Percentiles rank a stretch among this genome's conserved stretches.
phyloP scores from a whole-genome alignment of 768 basidiomycete species.

The Mycena latifolia region DNA sequence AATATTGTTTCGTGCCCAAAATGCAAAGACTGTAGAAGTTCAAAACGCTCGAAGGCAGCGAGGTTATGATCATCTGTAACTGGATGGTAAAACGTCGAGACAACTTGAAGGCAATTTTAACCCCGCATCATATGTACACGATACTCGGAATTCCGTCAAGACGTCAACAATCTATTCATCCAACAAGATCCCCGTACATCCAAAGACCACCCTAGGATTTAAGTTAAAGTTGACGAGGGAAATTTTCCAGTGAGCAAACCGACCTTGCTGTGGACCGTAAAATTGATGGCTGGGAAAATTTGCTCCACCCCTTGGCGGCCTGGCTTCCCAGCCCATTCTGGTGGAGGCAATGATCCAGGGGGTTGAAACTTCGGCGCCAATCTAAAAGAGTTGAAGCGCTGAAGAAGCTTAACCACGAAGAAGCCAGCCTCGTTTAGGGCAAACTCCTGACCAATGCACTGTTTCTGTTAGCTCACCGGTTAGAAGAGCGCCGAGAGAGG shows the following conservation, averaged over 20 bases:
- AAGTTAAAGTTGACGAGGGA: not conserved
- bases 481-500: not conserved
- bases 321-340: slow-evolving; percentile 14
- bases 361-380: slow-evolving; percentile 19
- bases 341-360: slow-evolving; percentile 15
- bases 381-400: slow-evolving; percentile 14
- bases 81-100: too few species aligned
- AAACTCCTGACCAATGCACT: slow-evolving; percentile 26
- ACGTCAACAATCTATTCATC: slow-evolving; percentile 2
- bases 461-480: not conserved
- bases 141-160: too few species aligned
- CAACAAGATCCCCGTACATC: slow-evolving; percentile 15
- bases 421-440: slow-evolving; percentile 21
- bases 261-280: slow-evolving; percentile 24
- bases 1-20: too few species aligned
- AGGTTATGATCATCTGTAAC: too few species aligned
- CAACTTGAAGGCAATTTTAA: too few species aligned
- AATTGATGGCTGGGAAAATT: slow-evolving; percentile 19
- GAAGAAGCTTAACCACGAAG: slow-evolving; percentile 19
- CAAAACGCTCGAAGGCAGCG: too few species aligned
- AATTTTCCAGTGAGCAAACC: not conserved
- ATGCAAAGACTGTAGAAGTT: too few species aligned
- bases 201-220: slow-evolving; percentile 19
- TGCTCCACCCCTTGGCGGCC: slow-evolving; percentile 21
- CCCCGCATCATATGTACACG: too few species aligned